Base-by-base conservation (phyloP, 768 basidiomycete species). In the Xanthoconium purpureum region DNA sequence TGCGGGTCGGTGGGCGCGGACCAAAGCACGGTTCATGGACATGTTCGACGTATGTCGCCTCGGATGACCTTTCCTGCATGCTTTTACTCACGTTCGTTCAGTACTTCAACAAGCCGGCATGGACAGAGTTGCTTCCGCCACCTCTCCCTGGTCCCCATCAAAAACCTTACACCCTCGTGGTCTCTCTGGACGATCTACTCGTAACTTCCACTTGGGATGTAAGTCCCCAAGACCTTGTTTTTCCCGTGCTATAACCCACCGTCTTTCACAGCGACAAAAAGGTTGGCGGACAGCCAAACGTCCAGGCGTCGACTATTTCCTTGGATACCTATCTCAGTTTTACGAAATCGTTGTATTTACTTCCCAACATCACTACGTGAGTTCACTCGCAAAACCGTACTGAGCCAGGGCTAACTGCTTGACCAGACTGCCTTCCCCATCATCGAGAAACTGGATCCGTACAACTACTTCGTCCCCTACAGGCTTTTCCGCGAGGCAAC, bases 271-370 rank as follows among this genome's bases (percentile, higher is more conserved):
- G 94, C 85, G 95, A 52, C 84, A 91, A 74, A 80, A 91, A 65
- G 97, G 97, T 50, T 99, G 11, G 11, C 80, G 93, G 61, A 98
- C 96, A 5, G 96, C 95, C 6, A 99, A 98, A 75, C 20, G 97
- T 37, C 47, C 97, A 1, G 97, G 97, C 5, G 91, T 94, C 15
- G 97, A 99, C 69, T 98, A 99, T 75, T 99, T 99, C 82, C 79
- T 99, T 35, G 95, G 84, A 29, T 99, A 99, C 71, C 83, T 99
- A 47, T 92, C 94, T 0, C 96, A 98, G 67, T 99, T 98, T 77
- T 99, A 94, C 70, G 97, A 99, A 77, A 84, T 98, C 55, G 96
- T 98, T 35, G 78, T 99, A 52, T 99, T 98, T 76, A 98, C 95
- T 11, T 81, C 86, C 17, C 93, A 96, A 74, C 83, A 90, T 54